A percentile compares a stretch with the other conserved stretches of the same genome.
Conservation (phyloP, 2,329 filamentous ascomycete genomes). For the Fusarium lateritium region DNA sequence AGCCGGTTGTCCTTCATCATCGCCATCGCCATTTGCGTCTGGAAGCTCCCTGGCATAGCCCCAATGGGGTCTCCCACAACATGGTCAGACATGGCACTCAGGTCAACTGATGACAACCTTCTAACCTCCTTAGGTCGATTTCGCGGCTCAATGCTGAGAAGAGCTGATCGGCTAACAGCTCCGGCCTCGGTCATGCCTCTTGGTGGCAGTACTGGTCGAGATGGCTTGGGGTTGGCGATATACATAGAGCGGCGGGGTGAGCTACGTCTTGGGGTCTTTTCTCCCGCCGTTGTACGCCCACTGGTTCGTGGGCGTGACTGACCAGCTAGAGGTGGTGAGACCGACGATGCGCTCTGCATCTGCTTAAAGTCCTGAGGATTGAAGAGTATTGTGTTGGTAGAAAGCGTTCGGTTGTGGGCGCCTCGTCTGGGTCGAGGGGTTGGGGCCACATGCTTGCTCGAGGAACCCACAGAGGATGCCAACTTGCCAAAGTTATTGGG, state of each 20-base stretch:
- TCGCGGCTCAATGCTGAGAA: slow-evolving; percentile 67
- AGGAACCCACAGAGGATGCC: slow-evolving; percentile 54
- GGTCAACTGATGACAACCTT: slow-evolving; percentile 75
- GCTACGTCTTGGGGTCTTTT: slow-evolving; percentile 59
- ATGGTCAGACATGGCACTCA: slow-evolving; percentile 82
- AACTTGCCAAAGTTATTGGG: slow-evolving; percentile 58
- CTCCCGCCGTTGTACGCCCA: slow-evolving; percentile 50
- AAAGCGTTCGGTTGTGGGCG: slow-evolving; percentile 80
- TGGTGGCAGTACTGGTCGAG: slow-evolving; percentile 70
- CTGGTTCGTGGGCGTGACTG: slow-evolving; percentile 57
- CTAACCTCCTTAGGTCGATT: slow-evolving; percentile 57
- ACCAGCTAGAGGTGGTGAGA: slow-evolving; percentile 56
- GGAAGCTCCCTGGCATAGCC: slow-evolving; percentile 81
- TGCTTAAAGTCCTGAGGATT: slow-evolving; percentile 71
- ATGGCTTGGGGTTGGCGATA: slow-evolving; percentile 61
- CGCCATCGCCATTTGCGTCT: slow-evolving; percentile 84
- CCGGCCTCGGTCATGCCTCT: slow-evolving; percentile 54
- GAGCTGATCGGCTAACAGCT: slow-evolving; percentile 59
- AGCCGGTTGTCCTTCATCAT: slow-evolving; percentile 71
- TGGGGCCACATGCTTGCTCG: slow-evolving; percentile 48
- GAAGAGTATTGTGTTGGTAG: slow-evolving; percentile 87
- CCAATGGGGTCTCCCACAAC: slow-evolving; percentile 71
- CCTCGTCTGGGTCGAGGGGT: slow-evolving; percentile 57
- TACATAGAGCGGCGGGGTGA: slow-evolving; percentile 65
- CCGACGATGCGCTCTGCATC: slow-evolving; percentile 59